Evolutionary conservation across 768 basidiomycete species (phyloP), one percentile per base, ranked within the genome.

Genomic region (Russula sp.): DNA sequence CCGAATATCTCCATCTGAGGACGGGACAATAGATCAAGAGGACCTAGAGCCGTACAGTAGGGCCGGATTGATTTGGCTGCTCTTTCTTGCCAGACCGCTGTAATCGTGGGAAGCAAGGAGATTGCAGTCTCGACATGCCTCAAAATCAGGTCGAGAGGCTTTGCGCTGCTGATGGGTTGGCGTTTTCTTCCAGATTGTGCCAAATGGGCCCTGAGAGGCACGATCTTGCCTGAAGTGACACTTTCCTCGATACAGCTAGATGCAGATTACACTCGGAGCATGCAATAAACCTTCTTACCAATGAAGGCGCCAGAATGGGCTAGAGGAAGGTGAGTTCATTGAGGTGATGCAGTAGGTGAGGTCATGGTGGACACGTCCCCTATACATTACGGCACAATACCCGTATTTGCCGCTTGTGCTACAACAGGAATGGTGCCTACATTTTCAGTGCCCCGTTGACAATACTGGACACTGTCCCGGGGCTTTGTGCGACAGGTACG

Each of bases 1-100:
- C 64, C 52, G 50, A 54, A 57, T 63, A 65, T 55, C 63, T 51
- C 63, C 63, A 51, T 64, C 55, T 32, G 32, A 56, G 61, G 35
- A 6, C 39, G 35, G 22, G 37, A 52, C 35, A 20, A 63, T 32
- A 40, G 37, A 53, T 42, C 61, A 48, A 51, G 45, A 51, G 47
- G 37, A n/a, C 50, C 37, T 22, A 40, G 45, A 16, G 37, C 27
- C 64, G 40, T 55, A 32, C 42, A 50, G 45, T 11, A 55, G 35
- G 40, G 39, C 45, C 37, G 11, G 47, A 27, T 49, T 44, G 35
- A 34, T 40, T 55, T 16, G 6, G 9, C 14, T 18, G 6, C 27
- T 32, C 47, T 39, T 47, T 22, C 37, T 37, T 37, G 32, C 53
- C 53, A 49, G 35, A 22, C 27, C 52, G 37, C 13, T 10, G 32